Evolutionary conservation across 78 protist species (phyloP).

Genomic region (Chrysochromulina parva): DNA sequence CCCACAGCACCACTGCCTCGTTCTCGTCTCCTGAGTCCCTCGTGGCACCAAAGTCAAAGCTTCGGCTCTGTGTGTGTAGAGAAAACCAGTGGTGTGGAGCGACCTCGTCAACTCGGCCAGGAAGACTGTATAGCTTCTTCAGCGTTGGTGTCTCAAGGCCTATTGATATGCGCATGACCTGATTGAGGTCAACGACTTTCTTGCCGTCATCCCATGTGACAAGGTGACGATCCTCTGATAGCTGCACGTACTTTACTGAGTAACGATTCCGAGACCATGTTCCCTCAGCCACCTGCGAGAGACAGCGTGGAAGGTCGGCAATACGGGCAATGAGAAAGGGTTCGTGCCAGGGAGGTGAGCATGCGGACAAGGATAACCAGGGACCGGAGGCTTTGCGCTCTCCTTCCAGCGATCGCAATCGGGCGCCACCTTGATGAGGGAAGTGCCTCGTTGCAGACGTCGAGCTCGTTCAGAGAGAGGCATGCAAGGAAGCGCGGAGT

Average conservation of each 20-base stretch:
- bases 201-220: neutral
- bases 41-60: neutral
- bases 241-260: neutral
- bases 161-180: neutral
- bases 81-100: neutral
- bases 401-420: too few species aligned
- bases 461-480: neutral
- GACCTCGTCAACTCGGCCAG: neutral
- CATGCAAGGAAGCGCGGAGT: neutral
- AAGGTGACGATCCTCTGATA: neutral
- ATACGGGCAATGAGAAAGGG: too few species aligned
- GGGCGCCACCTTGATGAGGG: neutral
- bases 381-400: too few species aligned
- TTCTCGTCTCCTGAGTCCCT: neutral
- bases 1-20: neutral
- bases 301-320: too few species aligned
- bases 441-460: neutral
- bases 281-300: neutral
- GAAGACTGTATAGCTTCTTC: neutral
- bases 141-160: neutral
- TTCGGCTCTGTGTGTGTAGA: neutral
- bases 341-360: too few species aligned
- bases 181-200: neutral
- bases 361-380: too few species aligned
- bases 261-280: neutral